Evolutionary conservation across 495 filamentous ascomycete genomes (phyloP).

Genomic region (Saxispiralis lemnorum): DNA sequence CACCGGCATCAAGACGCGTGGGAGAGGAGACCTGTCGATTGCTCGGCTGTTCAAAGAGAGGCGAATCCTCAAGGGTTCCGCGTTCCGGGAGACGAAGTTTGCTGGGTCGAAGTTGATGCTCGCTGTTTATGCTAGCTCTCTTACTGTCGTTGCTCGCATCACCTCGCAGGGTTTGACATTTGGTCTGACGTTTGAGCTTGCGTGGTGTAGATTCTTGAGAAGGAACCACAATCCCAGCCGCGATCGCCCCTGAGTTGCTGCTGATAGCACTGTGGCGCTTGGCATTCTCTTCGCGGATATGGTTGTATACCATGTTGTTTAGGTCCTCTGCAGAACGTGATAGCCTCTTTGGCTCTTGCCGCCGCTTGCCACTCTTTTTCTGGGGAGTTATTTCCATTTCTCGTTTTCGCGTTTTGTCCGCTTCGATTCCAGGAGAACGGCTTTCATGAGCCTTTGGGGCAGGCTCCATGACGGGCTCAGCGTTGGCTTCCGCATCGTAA

Average conservation of each 20-base stretch:
- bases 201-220: neutral
- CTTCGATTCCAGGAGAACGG: too few species aligned
- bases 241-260: neutral
- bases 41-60: neutral
- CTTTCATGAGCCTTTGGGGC: too few species aligned
- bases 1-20: neutral
- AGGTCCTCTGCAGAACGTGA: constrained; percentile 4
- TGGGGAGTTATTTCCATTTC: neutral
- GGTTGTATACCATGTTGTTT: constrained; percentile 14
- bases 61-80: neutral
- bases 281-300: constrained; percentile 13
- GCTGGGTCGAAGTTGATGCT: neutral
- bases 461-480: too few species aligned
- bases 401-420: too few species aligned
- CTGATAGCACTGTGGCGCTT: constrained; percentile 9
- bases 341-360: neutral
- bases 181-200: constrained; percentile 1
- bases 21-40: constrained; percentile 2
- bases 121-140: neutral
- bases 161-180: neutral
- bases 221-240: neutral
- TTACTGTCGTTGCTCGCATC: neutral
- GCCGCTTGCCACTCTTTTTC: neutral
- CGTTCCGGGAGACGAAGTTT: neutral
- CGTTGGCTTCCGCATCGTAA: too few species aligned